Percentiles rank a stretch among this genome's conserved stretches.
Evolutionary conservation across 345 rosid genomes (phyloP).

Genomic region (Gossypium australe): DNA sequence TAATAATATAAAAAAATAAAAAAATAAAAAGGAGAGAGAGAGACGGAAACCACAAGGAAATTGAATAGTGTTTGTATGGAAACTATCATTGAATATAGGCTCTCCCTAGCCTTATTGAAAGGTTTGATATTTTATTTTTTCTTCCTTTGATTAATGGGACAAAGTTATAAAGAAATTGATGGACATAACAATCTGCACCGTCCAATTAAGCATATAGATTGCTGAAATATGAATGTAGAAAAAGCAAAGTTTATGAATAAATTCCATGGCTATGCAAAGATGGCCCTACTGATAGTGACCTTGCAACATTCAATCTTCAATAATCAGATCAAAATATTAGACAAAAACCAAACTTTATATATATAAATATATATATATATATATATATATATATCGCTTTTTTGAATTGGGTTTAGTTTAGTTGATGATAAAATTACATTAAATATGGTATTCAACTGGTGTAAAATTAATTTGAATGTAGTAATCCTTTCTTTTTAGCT

Average conservation of each 20-base stretch:
- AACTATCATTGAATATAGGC: slow-evolving; percentile 30
- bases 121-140: background rate
- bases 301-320: background rate
- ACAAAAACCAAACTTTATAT: background rate
- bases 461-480: too few species aligned
- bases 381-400: too few species aligned
- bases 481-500: too few species aligned
- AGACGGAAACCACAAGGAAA: slow-evolving; percentile 37
- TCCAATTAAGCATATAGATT: slow-evolving; percentile 2
- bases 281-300: slow-evolving; percentile 5
- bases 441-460: too few species aligned
- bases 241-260: background rate
- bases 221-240: background rate
- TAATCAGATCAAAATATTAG: background rate
- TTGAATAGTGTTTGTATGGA: slow-evolving; percentile 19
- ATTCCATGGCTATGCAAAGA: slow-evolving; percentile 1
- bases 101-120: background rate
- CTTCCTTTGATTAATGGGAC: background rate
- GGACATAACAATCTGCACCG: background rate
- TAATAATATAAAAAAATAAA: background rate
- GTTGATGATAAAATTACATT: too few species aligned
- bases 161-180: slow-evolving; percentile 6
- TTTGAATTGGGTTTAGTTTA: too few species aligned
- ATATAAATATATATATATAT: too few species aligned
- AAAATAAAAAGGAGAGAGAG: slow-evolving; percentile 7